Percentiles rank a stretch among this genome's conserved stretches.
Conservation (phyloP, 106 monocot species). For the Alisma plantagoaquatica region DNA sequence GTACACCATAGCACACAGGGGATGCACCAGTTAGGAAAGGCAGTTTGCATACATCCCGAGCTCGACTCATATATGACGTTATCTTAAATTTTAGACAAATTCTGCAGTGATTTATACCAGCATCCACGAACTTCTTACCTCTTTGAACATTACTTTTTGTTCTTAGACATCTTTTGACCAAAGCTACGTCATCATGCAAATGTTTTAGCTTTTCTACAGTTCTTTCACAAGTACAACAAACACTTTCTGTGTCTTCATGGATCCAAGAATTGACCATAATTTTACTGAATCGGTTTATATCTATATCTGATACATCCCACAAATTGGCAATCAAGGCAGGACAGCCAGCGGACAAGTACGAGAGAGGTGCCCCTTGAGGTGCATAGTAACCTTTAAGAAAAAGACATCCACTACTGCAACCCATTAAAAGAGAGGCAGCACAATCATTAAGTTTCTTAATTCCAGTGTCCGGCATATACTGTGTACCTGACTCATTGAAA, state of each 20-base stretch:
- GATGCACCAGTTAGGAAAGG: background rate
- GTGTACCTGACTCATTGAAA: background rate
- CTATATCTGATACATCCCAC: background rate
- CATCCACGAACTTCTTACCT: background rate
- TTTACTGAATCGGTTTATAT: background rate
- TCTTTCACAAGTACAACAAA: background rate
- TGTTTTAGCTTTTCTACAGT: too few species aligned
- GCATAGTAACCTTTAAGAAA: background rate
- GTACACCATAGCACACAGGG: slow-evolving; percentile 7
- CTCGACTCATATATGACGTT: background rate
- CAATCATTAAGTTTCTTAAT: background rate
- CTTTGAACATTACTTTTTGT: background rate
- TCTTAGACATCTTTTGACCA: background rate
- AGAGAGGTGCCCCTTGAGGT: background rate
- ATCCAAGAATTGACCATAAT: background rate
- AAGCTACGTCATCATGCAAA: too few species aligned
- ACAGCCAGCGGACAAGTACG: background rate
- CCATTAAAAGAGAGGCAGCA: slow-evolving; percentile 1
- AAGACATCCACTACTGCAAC: slow-evolving; percentile 4
- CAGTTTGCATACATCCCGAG: slow-evolving; percentile 1
- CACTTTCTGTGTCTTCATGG: background rate
- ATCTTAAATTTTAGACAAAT: background rate
- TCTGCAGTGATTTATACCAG: background rate
- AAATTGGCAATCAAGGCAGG: slow-evolving; percentile 1
- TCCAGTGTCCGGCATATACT: background rate